These are phyloP conservation scores for Lodderomyces metapsilosis DNA, from an alignment of 1,139 yeast species.

Conservation along the genomic window DNA sequence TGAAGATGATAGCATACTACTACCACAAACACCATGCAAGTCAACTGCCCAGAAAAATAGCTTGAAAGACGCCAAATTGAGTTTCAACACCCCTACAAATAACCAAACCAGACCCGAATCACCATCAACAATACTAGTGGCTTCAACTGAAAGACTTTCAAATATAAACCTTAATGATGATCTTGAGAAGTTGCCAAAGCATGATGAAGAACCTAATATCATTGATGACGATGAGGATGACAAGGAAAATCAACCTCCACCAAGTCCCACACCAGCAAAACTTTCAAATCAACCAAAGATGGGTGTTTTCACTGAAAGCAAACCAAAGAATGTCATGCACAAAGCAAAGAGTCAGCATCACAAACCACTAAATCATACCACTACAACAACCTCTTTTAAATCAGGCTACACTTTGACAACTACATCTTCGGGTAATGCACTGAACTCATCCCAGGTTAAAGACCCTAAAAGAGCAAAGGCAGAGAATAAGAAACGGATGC, in stretches of 20 bases:
- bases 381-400: slow-evolving; percentile 1
- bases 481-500: slow-evolving; percentile 34
- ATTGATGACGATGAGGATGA: slow-evolving; percentile 4
- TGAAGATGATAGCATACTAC: slow-evolving; percentile 3
- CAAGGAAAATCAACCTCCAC: slow-evolving; percentile 19
- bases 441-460: not conserved
- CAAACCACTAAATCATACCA: not conserved
- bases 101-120: slow-evolving; percentile 23
- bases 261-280: slow-evolving; percentile 45
- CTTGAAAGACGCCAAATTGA: slow-evolving; percentile 23
- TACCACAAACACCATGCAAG: slow-evolving; percentile 31
- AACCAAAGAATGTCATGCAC: slow-evolving; percentile 5
- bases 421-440: not conserved
- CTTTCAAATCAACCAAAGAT: slow-evolving; percentile 30
- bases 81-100: slow-evolving; percentile 25
- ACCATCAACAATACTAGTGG: slow-evolving; percentile 34
- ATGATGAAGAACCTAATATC: not conserved
- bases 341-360: slow-evolving; percentile 4
- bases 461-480: slow-evolving; percentile 7
- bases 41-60: too few relatives aligned
- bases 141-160: slow-evolving; percentile 16
- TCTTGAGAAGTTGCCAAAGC: slow-evolving; percentile 3
- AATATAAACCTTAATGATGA: slow-evolving; percentile 10
- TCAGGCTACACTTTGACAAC: not conserved
- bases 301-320: slow-evolving; percentile 44